Conservation (phyloP, 495 filamentous ascomycete genomes). For the Penicillium manginii region DNA sequence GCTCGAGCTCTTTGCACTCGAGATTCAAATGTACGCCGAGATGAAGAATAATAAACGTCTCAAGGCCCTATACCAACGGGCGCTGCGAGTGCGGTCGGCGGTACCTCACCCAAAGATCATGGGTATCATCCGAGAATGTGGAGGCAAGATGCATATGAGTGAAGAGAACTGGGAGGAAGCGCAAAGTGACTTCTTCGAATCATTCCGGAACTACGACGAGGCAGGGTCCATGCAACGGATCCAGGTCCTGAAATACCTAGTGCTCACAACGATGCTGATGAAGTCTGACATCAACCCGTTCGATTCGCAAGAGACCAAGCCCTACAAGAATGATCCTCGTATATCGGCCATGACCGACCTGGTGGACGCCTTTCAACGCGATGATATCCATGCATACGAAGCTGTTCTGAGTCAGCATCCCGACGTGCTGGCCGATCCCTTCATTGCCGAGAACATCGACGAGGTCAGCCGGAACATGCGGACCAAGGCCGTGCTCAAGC, state of each 20-base stretch:
- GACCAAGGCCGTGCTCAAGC: constrained; percentile 89
- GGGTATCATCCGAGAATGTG: constrained; percentile 98
- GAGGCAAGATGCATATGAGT: constrained; percentile 99
- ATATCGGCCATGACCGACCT: constrained; percentile 97
- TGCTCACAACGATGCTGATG: constrained; percentile 97
- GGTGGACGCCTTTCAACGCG: constrained; percentile 93
- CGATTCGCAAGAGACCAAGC: constrained; percentile 99
- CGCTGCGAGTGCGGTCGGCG: constrained; percentile 87
- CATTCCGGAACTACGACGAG: constrained; percentile 98
- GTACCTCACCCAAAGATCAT: constrained; percentile 99
- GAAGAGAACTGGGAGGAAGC: constrained; percentile 99
- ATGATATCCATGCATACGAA: constrained; percentile 93
- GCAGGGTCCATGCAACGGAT: constrained; percentile 95
- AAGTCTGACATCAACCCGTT: constrained; percentile 99
- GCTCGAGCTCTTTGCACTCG: constrained; percentile 92
- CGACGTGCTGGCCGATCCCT: constrained; percentile 87
- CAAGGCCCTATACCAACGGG: constrained; percentile 88
- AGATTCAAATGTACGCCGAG: constrained; percentile 98
- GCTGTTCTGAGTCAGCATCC: constrained; percentile 83
- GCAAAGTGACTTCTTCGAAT: constrained; percentile 97
- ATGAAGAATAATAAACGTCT: constrained; percentile 96
- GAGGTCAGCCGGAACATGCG: constrained; percentile 98
- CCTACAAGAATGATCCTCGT: constrained; percentile 92
- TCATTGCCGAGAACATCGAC: constrained; percentile 99
- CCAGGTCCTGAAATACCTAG: constrained; percentile 95